Evolutionary conservation across 352 stramenopile genomes (phyloP).

Genomic region (Thraustochytrium striatum): DNA sequence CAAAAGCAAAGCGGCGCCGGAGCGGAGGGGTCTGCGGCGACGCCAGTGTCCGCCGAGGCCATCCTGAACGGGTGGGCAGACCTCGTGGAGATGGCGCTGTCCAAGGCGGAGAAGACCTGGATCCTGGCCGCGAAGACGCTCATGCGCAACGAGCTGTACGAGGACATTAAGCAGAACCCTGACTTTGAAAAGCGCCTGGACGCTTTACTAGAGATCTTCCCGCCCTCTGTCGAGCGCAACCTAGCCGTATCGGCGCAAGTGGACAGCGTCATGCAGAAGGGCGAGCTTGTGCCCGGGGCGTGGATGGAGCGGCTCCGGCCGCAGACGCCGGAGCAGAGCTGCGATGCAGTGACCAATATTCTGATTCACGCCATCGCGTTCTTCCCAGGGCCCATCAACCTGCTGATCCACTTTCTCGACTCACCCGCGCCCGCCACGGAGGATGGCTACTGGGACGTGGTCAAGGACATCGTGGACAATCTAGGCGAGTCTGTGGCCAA

Average conservation of each 20-base stretch:
- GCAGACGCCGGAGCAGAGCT: not conserved
- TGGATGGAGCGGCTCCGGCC: constrained; percentile 22
- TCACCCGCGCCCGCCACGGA: not conserved
- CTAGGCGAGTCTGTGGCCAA: not conserved
- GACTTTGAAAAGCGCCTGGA: constrained; percentile 14
- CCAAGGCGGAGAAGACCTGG: constrained; percentile 28
- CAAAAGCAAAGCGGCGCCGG: not conserved
- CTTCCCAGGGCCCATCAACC: constrained; percentile 39
- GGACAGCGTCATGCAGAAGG: not conserved
- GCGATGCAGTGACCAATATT: constrained; percentile 24
- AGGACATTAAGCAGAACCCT: not conserved
- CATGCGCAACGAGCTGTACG: constrained; percentile 6
- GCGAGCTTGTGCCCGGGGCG: not conserved
- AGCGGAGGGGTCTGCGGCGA: not conserved
- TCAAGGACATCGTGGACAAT: constrained; percentile 36
- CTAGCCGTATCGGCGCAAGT: constrained; percentile 32
- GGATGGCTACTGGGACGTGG: not conserved
- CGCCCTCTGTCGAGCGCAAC: constrained; percentile 39
- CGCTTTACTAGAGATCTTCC: constrained; percentile 39
- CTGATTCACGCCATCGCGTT: constrained; percentile 41
- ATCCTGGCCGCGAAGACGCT: constrained; percentile 38
- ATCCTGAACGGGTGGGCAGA: constrained; percentile 31
- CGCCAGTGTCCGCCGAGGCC: not conserved
- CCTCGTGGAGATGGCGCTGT: not conserved
- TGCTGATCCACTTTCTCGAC: constrained; percentile 46